Base-by-base conservation (phyloP, 805 yeast genomes). In the Metschnikowia cerradonensis region DNA sequence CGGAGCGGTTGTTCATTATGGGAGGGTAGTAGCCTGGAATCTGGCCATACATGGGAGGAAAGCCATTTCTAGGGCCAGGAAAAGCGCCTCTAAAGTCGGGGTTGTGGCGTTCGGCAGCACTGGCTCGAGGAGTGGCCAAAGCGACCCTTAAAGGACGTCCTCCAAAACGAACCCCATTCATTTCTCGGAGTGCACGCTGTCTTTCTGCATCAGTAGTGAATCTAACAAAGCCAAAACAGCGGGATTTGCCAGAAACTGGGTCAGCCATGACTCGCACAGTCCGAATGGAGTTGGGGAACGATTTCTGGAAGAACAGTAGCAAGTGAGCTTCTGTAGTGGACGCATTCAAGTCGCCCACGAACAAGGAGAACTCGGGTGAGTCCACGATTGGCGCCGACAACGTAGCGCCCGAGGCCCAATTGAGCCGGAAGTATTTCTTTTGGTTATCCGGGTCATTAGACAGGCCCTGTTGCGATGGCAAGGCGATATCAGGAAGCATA, bases 191-290 rank as follows among this genome's bases (percentile, higher is more conserved):
- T 0, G 94, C 92, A 35, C 82, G 65, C 49, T 79, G 78, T 59
- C 92, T 76, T 59, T 86, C 92, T 38, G 71, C 77, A 55, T 85
- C 90, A 57, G 80, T 81, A 20, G 86, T 79, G 63, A 87, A 87
- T 54, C 95, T 71, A 26, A 87, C 90, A 67, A 87, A 87, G 0
- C 94, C 94, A 67, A 86, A 86, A 60, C 94, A 85, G 56, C 92
- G 73, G 2, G 90, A 83, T 30, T 84, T 79, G 0, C 91, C 91
- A 13, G 86, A 78, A 5, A 87, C 78, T 2, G 94, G 94, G 62
- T 87, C 92, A 0, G 94, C 86, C 92, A 87, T 87, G 10, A 87
- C 92, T 52, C 94, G 72, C 6, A 87, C 94, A 2, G 94, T 86
- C 59, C 85, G 86, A 37, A 87, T 85, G 7, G 88, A 79, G 47